These are phyloP conservation scores for Chara braunii DNA, from an alignment of 139 green algal genomes.

Conservation along the genomic window DNA sequence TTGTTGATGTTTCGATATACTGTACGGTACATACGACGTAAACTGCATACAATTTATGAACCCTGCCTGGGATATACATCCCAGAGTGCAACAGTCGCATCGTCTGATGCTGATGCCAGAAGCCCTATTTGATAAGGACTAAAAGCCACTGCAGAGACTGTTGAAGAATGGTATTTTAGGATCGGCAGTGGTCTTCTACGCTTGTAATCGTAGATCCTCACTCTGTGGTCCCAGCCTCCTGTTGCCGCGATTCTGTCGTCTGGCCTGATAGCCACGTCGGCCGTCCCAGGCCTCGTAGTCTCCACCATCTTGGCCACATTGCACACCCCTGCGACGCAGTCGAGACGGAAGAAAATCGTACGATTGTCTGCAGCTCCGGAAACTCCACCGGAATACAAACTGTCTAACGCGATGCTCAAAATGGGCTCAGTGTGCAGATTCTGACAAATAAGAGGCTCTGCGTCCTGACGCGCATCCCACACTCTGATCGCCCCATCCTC, in stretches of 20 bases:
- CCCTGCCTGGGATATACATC: no score
- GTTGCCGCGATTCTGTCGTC: slow-evolving; percentile 5
- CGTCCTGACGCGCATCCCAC: no score
- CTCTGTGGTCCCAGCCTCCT: slow-evolving; percentile 18
- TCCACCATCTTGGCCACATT: not conserved
- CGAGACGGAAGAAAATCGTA: slow-evolving; percentile 1
- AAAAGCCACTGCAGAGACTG: no score
- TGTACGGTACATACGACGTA: no score
- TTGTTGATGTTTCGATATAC: no score
- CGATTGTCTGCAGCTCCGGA: slow-evolving; percentile 4
- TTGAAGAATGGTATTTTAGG: slow-evolving; percentile 15
- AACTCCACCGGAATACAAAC: not conserved
- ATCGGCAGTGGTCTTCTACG: slow-evolving; percentile 10
- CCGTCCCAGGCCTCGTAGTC: not conserved
- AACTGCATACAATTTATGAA: no score
- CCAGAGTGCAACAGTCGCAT: no score
- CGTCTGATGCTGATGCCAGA: no score
- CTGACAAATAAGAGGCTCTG: no score
- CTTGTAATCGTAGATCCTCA: slow-evolving; percentile 13
- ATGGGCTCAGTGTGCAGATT: no score
- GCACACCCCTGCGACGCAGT: not conserved
- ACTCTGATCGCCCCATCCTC: no score
- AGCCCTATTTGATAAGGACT: no score
- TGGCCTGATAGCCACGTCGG: not conserved
- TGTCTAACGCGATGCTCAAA: not conserved